Conservation (phyloP, 2,329 filamentous ascomycete genomes). For the Alternaria angustiovoidea region DNA sequence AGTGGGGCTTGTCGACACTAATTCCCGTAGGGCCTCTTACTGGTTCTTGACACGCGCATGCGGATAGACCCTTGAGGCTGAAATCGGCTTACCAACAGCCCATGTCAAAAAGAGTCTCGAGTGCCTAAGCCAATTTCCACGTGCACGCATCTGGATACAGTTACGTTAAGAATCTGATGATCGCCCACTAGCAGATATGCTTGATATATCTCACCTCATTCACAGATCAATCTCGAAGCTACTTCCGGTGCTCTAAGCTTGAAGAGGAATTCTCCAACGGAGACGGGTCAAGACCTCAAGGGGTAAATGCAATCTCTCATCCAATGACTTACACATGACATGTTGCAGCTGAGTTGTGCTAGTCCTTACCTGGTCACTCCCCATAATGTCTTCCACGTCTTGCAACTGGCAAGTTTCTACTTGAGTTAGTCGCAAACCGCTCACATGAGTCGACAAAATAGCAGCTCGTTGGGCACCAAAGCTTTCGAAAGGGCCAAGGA, state of each 20-base stretch:
- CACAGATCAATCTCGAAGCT: constrained; percentile 3
- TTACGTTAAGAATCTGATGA: constrained; percentile 29
- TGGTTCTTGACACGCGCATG: background rate
- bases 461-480: background rate
- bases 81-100: constrained; percentile 14
- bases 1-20: background rate
- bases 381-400: constrained; percentile 81
- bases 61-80: constrained; percentile 18
- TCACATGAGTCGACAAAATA: background rate
- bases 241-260: background rate
- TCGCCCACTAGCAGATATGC: constrained; percentile 31
- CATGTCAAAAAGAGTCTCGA: constrained; percentile 14
- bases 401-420: constrained; percentile 68
- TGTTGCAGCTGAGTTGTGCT: background rate
- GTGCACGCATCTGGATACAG: constrained; percentile 15
- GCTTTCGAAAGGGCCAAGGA: constrained; percentile 1
- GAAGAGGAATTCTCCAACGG: background rate
- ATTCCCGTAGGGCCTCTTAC: background rate
- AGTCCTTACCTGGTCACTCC: constrained; percentile 85
- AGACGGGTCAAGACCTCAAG: background rate
- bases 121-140: background rate
- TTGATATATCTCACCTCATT: constrained; percentile 26
- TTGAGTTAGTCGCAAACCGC: background rate
- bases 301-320: background rate
- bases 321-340: background rate